Evolutionary conservation across 805 yeast genomes (phyloP).

Genomic region (Ogataea ganodermae): DNA sequence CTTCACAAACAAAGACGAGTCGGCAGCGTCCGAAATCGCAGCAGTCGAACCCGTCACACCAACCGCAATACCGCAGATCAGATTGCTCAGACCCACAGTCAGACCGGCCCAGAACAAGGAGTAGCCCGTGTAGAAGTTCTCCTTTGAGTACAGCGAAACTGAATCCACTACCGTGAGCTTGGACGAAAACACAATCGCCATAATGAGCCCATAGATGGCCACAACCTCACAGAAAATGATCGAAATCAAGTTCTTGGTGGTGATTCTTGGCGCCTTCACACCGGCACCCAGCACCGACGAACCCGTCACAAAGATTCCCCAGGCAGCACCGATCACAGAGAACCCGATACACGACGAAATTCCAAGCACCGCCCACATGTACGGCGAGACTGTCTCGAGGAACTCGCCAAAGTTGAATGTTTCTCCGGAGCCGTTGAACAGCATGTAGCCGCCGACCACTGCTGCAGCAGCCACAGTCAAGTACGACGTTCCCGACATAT

Average conservation of each 20-base stretch:
- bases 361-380: constrained; percentile 95
- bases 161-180: constrained; percentile 72
- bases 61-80: constrained; percentile 95
- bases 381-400: constrained; percentile 83
- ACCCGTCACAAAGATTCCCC: constrained; percentile 98
- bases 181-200: constrained; percentile 95
- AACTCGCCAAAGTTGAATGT: constrained; percentile 89
- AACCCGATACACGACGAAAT: constrained; percentile 90
- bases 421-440: constrained; percentile 92
- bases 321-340: constrained; percentile 96
- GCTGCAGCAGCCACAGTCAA: constrained; percentile 32
- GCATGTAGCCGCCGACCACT: constrained; percentile 50
- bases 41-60: constrained; percentile 99
- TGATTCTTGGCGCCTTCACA: constrained; percentile 95
- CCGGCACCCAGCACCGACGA: constrained; percentile 96
- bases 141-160: constrained; percentile 67
- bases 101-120: constrained; percentile 97
- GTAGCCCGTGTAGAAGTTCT: constrained; percentile 91
- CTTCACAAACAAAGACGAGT: constrained; percentile 90
- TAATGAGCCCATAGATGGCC: constrained; percentile 95
- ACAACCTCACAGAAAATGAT: constrained; percentile 99
- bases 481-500: constrained; percentile 27
- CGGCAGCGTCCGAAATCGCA: constrained; percentile 97
- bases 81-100: constrained; percentile 90
- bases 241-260: constrained; percentile 93